Evolutionary conservation across 148 eudicot genomes (phyloP).

Genomic region (Euryodendron excelsum): DNA sequence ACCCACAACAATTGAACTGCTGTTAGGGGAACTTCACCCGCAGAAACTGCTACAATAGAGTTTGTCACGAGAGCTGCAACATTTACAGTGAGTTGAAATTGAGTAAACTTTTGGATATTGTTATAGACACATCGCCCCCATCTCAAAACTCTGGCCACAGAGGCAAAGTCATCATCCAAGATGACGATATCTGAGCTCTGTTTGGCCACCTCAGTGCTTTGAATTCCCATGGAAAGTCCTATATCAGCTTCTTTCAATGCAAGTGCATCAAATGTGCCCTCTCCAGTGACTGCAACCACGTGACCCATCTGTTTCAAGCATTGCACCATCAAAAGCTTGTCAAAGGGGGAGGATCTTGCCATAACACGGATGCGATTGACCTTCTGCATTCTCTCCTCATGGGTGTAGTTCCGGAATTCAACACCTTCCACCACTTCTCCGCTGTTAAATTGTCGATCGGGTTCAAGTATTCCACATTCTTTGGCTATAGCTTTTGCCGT

Average conservation of each 20-base stretch:
- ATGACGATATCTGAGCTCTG: conserved; percentile 88
- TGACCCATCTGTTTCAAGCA: conserved; percentile 74
- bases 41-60: conserved; percentile 72
- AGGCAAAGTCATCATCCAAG: conserved; percentile 66
- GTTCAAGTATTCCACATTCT: conserved; percentile 74
- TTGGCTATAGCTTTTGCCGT: conserved; percentile 87
- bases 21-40: conserved; percentile 79
- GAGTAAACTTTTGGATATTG: conserved; percentile 82
- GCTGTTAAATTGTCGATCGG: conserved; percentile 18
- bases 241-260: conserved; percentile 88
- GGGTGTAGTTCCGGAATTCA: conserved; percentile 62
- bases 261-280: conserved; percentile 84
- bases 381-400: conserved; percentile 51
- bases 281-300: conserved; percentile 87
- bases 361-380: conserved; percentile 63
- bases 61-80: conserved; percentile 80
- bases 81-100: conserved; percentile 86
- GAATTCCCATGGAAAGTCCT: conserved; percentile 87
- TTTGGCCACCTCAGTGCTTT: conserved; percentile 87
- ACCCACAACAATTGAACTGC: conserved; percentile 83
- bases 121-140: conserved; percentile 82
- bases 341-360: conserved; percentile 87
- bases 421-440: conserved; percentile 68
- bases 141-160: conserved; percentile 61
- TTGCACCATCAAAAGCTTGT: conserved; percentile 84